Evolutionary conservation across 2,329 filamentous ascomycete species (phyloP), one percentile per base, ranked within the genome.

Genomic region (Pseudogymnoascus sp.): DNA sequence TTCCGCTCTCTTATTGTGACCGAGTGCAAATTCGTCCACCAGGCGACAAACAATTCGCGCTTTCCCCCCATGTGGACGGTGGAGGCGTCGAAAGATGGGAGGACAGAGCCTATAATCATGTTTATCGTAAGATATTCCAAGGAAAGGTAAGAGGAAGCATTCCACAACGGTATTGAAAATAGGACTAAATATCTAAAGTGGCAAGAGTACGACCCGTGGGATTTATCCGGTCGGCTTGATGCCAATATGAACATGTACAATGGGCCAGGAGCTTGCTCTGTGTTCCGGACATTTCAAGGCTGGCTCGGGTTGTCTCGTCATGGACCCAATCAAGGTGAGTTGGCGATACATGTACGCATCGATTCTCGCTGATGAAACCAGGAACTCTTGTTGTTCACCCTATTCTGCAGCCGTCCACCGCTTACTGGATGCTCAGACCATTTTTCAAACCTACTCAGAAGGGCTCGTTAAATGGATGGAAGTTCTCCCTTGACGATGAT

Each of bases 221-320:
- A 95, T 68, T 85, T 85, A 0, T 84, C 82, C 66, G 82, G 84
- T 9, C 82, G 92, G 3, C 79, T 92, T 0, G 75, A 77, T 0
- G 90, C 89, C 4, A 81, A 84, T 4, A 85, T 83, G 65, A 87
- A 95, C 72, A 75, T 91, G 58, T 92, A 96, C 72, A 81, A 89
- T 60, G 90, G 91, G 0, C 80, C 91, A 0, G 91, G 91, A 0
- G 86, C 89, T 0, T 94, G 90, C 75, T 87, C 83, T 60, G 90
- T 90, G 77, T 91, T 95, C 75, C 82, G 92, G 52, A 88, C 90
- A 80, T 92, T 89, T 74, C 91, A 55, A 25, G 14, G 19, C 14
- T 39, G 39, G 60, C 91, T 90, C 23, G 96, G 92, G 92, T 75
- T 96, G 61, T 84, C 83, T 63, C 86, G 96, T 80, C 91, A 84